A percentile compares a stretch with the other conserved stretches of the same genome.
These are phyloP conservation scores for Allantophomopsis cytisporea DNA, from an alignment of 2,329 filamentous ascomycete species.

Conservation along the genomic window DNA sequence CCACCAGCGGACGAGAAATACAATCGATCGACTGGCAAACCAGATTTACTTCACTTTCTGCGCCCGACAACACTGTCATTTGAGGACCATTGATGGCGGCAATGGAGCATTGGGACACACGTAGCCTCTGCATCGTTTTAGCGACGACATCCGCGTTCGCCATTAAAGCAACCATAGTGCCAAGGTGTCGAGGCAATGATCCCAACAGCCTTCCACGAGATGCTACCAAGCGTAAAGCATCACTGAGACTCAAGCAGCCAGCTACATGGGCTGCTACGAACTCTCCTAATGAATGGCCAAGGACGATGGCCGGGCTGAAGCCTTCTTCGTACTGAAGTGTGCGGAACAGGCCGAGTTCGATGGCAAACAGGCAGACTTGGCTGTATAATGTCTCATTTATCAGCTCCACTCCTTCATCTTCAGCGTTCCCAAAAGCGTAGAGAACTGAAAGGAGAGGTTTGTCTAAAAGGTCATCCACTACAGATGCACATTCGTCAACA, in stretches of 20 bases:
- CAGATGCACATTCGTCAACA: no score
- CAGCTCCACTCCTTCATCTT: no score
- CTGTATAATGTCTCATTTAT: conserved; percentile 17
- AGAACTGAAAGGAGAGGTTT: no score
- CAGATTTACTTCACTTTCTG: conserved; percentile 58
- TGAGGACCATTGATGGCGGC: no score
- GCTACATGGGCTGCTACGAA: conserved; percentile 38
- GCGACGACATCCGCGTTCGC: conserved; percentile 30
- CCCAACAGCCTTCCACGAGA: conserved; percentile 49
- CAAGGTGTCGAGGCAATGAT: conserved; percentile 47
- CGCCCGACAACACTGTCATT: no score
- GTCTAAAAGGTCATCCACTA: no score
- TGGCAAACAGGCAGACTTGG: conserved; percentile 33
- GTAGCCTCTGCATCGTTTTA: conserved; percentile 27
- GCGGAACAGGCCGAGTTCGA: conserved; percentile 37
- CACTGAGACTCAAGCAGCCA: conserved; percentile 54
- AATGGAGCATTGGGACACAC: conserved; percentile 68
- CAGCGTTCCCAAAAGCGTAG: background rate
- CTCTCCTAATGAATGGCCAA: conserved; percentile 50
- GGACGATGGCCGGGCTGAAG: conserved; percentile 34
- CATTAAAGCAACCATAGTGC: conserved; percentile 53
- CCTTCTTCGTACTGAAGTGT: conserved; percentile 41
- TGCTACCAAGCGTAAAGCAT: conserved; percentile 60
- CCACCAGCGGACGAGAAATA: conserved; percentile 44
- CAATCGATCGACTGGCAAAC: conserved; percentile 36